Conservation (phyloP, 2,329 filamentous ascomycete species). For the Amauroascus verrucosus region DNA sequence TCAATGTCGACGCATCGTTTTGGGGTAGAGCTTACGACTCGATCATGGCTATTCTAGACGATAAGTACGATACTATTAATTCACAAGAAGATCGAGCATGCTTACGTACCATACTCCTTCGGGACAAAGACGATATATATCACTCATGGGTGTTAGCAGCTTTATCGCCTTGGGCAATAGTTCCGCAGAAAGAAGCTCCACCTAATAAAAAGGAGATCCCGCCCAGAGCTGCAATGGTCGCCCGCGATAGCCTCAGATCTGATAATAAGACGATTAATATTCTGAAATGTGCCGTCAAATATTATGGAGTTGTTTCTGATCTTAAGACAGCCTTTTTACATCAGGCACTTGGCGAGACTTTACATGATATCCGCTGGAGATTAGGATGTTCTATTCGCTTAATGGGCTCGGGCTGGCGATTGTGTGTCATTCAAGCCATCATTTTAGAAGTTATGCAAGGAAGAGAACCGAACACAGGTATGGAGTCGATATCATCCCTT, state of each 20-base stretch:
- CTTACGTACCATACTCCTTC: slow-evolving; percentile 45
- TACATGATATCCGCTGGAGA: slow-evolving; percentile 29
- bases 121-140: slow-evolving; percentile 55
- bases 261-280: slow-evolving; percentile 65
- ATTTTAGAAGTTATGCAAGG: slow-evolving; percentile 32
- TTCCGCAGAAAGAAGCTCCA: slow-evolving; percentile 33
- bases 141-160: slow-evolving; percentile 67
- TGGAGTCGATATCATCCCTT: slow-evolving; percentile 15
- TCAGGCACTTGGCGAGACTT: slow-evolving; percentile 21
- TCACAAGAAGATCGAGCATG: slow-evolving; percentile 4
- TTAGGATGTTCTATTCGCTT: slow-evolving; percentile 28
- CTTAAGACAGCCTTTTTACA: slow-evolving; percentile 41
- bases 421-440: slow-evolving; percentile 32
- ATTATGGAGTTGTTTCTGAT: slow-evolving; percentile 52
- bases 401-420: slow-evolving; percentile 33
- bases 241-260: slow-evolving; percentile 66
- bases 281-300: slow-evolving; percentile 53
- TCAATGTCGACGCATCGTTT: slow-evolving; percentile 46
- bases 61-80: slow-evolving; percentile 15
- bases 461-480: slow-evolving; percentile 25
- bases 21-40: slow-evolving; percentile 58
- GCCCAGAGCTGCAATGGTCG: slow-evolving; percentile 53
- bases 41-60: slow-evolving; percentile 42
- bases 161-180: slow-evolving; percentile 60
- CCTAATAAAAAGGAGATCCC: slow-evolving; percentile 42